A percentile compares a stretch with the other conserved stretches of the same genome.
phyloP scores from a whole-genome alignment of 192 early-diverging fungal genomes.

The Anaeromyces robustus region DNA sequence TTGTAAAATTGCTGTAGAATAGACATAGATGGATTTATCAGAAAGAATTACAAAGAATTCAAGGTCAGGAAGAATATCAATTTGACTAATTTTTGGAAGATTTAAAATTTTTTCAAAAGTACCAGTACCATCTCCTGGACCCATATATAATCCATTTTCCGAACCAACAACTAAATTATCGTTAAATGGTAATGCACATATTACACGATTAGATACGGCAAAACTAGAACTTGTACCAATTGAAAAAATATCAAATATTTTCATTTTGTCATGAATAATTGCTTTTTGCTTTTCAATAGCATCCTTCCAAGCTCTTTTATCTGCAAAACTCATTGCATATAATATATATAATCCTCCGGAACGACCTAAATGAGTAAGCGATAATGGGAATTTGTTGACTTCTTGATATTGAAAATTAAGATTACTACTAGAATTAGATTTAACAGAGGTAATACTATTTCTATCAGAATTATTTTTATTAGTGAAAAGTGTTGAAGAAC shows the following conservation, averaged over 20 bases:
- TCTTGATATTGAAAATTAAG: background rate
- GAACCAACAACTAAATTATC: slow-evolving; percentile 63
- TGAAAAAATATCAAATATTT: slow-evolving; percentile 34
- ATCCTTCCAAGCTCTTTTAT: slow-evolving; percentile 68
- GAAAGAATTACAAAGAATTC: slow-evolving; percentile 67
- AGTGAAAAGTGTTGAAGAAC: background rate
- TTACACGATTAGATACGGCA: slow-evolving; percentile 31
- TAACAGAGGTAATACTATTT: slow-evolving; percentile 8
- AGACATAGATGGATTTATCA: slow-evolving; percentile 25
- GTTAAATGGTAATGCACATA: slow-evolving; percentile 31
- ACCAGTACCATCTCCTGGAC: slow-evolving; percentile 21
- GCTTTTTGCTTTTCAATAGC: slow-evolving; percentile 51
- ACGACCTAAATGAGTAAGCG: slow-evolving; percentile 56
- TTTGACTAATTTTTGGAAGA: slow-evolving; percentile 65
- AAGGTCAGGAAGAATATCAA: slow-evolving; percentile 71
- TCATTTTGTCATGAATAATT: slow-evolving; percentile 16
- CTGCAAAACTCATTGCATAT: slow-evolving; percentile 55
- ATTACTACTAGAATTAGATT: background rate
- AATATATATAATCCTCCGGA: slow-evolving; percentile 53
- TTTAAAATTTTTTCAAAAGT: slow-evolving; percentile 26
- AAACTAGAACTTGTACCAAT: slow-evolving; percentile 31
- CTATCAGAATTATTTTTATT: slow-evolving; percentile 10
- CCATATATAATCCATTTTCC: slow-evolving; percentile 69
- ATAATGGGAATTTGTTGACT: slow-evolving; percentile 36
- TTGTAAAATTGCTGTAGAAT: background rate